Base-by-base conservation (phyloP, 768 basidiomycete species). In the Tulasnella sp. region DNA sequence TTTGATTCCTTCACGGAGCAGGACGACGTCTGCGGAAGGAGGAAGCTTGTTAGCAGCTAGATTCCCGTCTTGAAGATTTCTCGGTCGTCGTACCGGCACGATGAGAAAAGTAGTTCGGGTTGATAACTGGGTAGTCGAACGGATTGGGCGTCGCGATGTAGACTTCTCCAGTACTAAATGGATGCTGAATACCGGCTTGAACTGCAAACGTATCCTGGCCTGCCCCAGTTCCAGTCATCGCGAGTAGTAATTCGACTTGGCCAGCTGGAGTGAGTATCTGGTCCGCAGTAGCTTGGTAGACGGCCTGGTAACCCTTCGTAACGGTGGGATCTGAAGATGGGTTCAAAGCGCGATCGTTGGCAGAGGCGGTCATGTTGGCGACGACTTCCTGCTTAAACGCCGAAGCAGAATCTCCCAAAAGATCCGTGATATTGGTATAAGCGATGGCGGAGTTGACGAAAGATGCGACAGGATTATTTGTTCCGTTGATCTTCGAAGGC, bases 141-240 rank as follows among this genome's bases (percentile, higher is more conserved):
- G 90, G 86, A 79, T 90, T 88, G 22, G 88, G 86, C 3, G 90
- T 89, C 83, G 88, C 91, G 86, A 93, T 91, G 80, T 89, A 89
- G 34, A 93, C 83, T 5, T 88, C 88, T 28, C 93, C 93, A 76
- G 90, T 89, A 50, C 89, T 92, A 84, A 90, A 87, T 1, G 92
- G 91, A 83, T 91, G 91, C 84, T 93, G 93, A 18, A 93, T 84
- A 0, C 91, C 93, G 8, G 90, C 90, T 83, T 94, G 93, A 77
- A 94, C 87, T 6, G 88, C 87, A 73, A 93, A 86, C 37, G 85
- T 86, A 31, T 83, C 82, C 28, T 82, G 31, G 40, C 74, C 74
- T 31, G 81, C 82, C 1, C 80, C 80, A 41, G 84, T 86, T 20
- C 87, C 87, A 1, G 88, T 89, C 80, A 88, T 85, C 20, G 85